Conservation (phyloP, 2,329 filamentous ascomycete genomes). For the Diplodia mutila region DNA sequence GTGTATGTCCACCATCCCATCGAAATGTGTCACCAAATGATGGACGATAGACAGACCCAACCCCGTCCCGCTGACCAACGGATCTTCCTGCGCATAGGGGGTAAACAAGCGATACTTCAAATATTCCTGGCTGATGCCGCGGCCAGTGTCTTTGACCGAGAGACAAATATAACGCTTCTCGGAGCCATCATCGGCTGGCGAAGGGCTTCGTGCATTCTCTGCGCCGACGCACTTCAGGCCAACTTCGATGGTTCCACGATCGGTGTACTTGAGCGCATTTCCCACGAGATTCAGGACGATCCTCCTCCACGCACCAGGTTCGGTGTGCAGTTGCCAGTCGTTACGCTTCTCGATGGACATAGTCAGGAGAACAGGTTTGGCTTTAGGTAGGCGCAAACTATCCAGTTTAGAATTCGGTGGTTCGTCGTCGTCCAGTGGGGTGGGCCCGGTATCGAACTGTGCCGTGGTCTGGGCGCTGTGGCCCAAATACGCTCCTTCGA, state of each 20-base stretch:
- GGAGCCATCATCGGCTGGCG: background rate
- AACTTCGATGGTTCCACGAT: background rate
- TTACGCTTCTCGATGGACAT: constrained; percentile 47
- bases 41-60: constrained; percentile 45
- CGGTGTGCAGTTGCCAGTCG: constrained; percentile 49
- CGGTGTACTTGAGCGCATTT: constrained; percentile 30
- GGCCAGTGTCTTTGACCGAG: constrained; percentile 42
- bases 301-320: constrained; percentile 40
- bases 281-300: constrained; percentile 30
- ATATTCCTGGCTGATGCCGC: constrained; percentile 46
- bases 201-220: background rate
- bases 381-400: background rate
- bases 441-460: background rate
- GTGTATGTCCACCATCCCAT: constrained; percentile 42
- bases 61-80: constrained; percentile 43
- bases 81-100: constrained; percentile 46
- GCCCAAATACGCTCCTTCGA: constrained; percentile 14
- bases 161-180: constrained; percentile 28
- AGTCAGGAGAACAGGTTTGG: constrained; percentile 36
- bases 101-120: constrained; percentile 42
- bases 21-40: constrained; percentile 41
- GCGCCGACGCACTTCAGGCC: background rate
- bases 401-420: background rate
- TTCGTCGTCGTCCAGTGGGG: background rate
- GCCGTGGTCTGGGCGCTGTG: background rate